Evolutionary conservation across 805 yeast genomes (phyloP).

Genomic region (Jamesozyma hellenica): DNA sequence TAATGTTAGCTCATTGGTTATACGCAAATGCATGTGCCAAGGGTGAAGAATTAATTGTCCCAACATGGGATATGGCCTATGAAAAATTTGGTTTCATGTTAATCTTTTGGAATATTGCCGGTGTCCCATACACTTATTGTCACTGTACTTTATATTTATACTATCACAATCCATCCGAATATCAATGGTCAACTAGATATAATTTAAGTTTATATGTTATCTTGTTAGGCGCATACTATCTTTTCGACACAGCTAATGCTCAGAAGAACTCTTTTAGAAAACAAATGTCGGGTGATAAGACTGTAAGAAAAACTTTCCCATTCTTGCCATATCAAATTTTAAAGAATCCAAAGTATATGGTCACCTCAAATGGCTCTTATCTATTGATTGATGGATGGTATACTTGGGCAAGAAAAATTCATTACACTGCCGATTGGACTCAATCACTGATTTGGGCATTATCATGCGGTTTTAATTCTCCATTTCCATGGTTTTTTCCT

Average conservation of each 20-base stretch:
- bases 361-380: slow-evolving; percentile 74
- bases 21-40: slow-evolving; percentile 96
- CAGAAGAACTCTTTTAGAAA: slow-evolving; percentile 92
- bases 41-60: slow-evolving; percentile 95
- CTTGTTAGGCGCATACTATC: slow-evolving; percentile 66
- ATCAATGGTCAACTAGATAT: slow-evolving; percentile 59
- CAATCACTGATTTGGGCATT: slow-evolving; percentile 90
- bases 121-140: slow-evolving; percentile 97
- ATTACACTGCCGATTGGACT: slow-evolving; percentile 88
- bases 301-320: slow-evolving; percentile 83
- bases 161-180: slow-evolving; percentile 76
- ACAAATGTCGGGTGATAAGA: slow-evolving; percentile 66
- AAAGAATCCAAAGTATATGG: slow-evolving; percentile 74
- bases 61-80: slow-evolving; percentile 99
- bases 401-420: slow-evolving; percentile 83
- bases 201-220: slow-evolving; percentile 45
- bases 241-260: slow-evolving; percentile 90
- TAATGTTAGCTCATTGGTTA: slow-evolving; percentile 80
- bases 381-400: slow-evolving; percentile 93
- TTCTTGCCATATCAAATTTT: slow-evolving; percentile 77
- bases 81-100: slow-evolving; percentile 99
- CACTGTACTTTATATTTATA: slow-evolving; percentile 80
- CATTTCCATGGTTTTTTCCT: slow-evolving; percentile 96
- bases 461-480: slow-evolving; percentile 76
- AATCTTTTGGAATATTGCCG: slow-evolving; percentile 97